phyloP scores from a whole-genome alignment of 306 rosid genomes.

The Carpinus fangiana region DNA sequence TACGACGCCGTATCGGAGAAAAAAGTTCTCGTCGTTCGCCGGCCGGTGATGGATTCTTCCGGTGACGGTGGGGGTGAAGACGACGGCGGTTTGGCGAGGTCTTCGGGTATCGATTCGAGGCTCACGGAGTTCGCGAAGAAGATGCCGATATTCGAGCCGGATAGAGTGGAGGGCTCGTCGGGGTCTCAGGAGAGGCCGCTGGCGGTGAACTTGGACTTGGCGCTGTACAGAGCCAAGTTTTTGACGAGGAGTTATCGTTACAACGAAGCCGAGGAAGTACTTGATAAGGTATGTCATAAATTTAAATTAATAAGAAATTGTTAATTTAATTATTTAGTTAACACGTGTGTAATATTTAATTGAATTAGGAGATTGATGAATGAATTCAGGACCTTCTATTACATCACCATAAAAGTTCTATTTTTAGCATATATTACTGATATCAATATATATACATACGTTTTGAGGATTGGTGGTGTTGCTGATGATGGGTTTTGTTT shows the following conservation, averaged over 20 bases:
- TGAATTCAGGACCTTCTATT: too few relatives aligned
- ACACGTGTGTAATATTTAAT: too few relatives aligned
- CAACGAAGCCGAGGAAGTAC: slow-evolving; percentile 63
- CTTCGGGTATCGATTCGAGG: slow-evolving; percentile 47
- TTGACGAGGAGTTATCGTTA: slow-evolving; percentile 51
- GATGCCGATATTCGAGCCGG: slow-evolving; percentile 83
- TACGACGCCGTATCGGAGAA: slow-evolving; percentile 19
- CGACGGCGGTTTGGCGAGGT: not conserved
- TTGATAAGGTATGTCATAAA: slow-evolving; percentile 48
- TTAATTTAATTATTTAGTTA: too few relatives aligned
- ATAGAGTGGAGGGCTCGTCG: slow-evolving; percentile 32
- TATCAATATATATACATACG: too few relatives aligned
- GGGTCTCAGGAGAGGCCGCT: slow-evolving; percentile 57
- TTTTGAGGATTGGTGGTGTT: slow-evolving; percentile 15
- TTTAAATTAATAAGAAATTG: too few relatives aligned
- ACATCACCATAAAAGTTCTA: too few relatives aligned
- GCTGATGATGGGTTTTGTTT: slow-evolving; percentile 18
- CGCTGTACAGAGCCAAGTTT: slow-evolving; percentile 72
- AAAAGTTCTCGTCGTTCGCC: slow-evolving; percentile 57
- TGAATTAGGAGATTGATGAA: too few relatives aligned
- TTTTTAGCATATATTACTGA: too few relatives aligned
- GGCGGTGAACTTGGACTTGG: slow-evolving; percentile 80
- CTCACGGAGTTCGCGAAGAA: slow-evolving; percentile 70
- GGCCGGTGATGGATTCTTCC: slow-evolving; percentile 67
- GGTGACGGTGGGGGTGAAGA: slow-evolving; percentile 28